Evolutionary conservation across 202 grass and related monocot species (phyloP).

Genomic region (Schoenoplectus tabernaemontani): DNA sequence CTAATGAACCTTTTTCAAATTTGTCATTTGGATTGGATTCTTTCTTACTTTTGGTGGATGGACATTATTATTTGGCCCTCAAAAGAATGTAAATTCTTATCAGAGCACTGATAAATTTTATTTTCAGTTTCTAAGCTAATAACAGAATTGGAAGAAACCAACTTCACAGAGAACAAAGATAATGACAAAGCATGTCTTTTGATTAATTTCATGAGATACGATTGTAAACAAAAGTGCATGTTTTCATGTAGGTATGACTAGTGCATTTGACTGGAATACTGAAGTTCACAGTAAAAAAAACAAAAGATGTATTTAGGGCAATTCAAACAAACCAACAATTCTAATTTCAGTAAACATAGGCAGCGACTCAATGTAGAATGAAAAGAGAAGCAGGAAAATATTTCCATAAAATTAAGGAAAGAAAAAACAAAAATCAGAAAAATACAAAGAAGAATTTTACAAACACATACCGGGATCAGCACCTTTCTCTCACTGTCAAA

Average conservation of each 20-base stretch:
- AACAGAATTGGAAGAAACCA: not conserved
- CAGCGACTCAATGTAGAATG: not conserved
- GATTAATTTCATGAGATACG: not conserved
- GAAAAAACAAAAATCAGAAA: not conserved
- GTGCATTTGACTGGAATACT: not conserved
- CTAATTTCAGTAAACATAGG: not conserved
- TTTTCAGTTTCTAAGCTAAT: slow-evolving; percentile 4
- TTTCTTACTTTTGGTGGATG: not conserved
- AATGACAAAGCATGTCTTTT: not conserved
- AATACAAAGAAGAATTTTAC: not conserved
- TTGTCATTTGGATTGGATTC: not conserved
- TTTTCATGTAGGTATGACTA: not conserved
- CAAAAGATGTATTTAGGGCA: not conserved
- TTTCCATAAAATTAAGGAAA: not conserved
- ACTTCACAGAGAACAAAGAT: not conserved
- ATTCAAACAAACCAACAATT: not conserved
- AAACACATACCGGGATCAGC: slow-evolving; percentile 62
- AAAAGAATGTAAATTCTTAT: not conserved
- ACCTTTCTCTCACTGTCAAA: slow-evolving; percentile 57
- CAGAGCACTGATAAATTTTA: not conserved
- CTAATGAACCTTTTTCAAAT: not conserved
- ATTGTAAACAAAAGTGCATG: not conserved
- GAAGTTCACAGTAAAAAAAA: not conserved
- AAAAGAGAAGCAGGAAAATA: no score
- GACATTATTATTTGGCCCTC: not conserved